These are phyloP conservation scores for Ophiocordyceps polyrhachis-furcata DNA, from an alignment of 2,329 filamentous ascomycete genomes.

Conservation along the genomic window DNA sequence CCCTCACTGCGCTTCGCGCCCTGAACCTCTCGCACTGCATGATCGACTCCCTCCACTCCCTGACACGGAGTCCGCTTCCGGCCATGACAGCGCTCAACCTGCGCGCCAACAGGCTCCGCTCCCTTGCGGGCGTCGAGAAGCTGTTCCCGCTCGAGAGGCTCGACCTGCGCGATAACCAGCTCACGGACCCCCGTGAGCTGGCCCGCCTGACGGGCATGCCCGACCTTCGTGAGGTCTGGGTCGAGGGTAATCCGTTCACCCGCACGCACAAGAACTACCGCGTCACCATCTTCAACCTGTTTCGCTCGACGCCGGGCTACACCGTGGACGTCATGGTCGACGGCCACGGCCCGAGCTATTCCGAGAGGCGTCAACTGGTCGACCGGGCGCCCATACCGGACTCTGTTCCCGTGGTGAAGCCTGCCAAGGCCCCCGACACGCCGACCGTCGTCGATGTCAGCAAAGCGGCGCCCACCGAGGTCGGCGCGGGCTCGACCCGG, in stretches of 20 bases:
- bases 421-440: slow-evolving; percentile 37
- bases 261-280: slow-evolving; percentile 74
- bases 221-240: slow-evolving; percentile 81
- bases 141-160: slow-evolving; percentile 75
- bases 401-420: slow-evolving; percentile 60
- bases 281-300: slow-evolving; percentile 87
- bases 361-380: slow-evolving; percentile 67
- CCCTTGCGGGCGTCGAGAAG: slow-evolving; percentile 77
- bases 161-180: slow-evolving; percentile 75
- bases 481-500: slow-evolving; percentile 38
- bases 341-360: slow-evolving; percentile 61
- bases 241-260: slow-evolving; percentile 80
- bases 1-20: slow-evolving; percentile 70
- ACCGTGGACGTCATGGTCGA: slow-evolving; percentile 84
- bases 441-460: slow-evolving; percentile 45
- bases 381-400: slow-evolving; percentile 63
- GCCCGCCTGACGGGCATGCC: slow-evolving; percentile 80
- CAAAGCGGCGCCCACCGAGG: slow-evolving; percentile 42
- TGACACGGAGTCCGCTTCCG: slow-evolving; percentile 70
- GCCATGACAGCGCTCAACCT: slow-evolving; percentile 89
- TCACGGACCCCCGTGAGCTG: slow-evolving; percentile 81
- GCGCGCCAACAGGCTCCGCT: slow-evolving; percentile 69
- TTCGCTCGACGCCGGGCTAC: slow-evolving; percentile 76
- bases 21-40: slow-evolving; percentile 93
- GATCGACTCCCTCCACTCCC: slow-evolving; percentile 83